Conservation (phyloP, 805 yeast genomes). For the Candida peoriensis region DNA sequence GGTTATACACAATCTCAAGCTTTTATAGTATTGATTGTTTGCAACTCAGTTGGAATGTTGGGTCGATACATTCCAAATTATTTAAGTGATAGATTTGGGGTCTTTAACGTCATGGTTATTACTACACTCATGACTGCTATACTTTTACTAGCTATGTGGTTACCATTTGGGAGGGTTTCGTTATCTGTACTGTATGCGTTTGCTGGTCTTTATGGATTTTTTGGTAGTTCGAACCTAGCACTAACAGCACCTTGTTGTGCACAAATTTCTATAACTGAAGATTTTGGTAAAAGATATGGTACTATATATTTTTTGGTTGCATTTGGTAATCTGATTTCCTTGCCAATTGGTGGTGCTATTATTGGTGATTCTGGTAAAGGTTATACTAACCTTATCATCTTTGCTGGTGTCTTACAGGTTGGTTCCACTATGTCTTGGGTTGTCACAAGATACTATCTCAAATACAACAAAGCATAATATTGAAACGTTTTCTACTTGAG, state of each 20-base stretch:
- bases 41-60: constrained; percentile 39
- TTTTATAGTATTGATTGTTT: constrained; percentile 31
- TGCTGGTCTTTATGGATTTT: constrained; percentile 51
- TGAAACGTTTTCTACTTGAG: no score
- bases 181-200: constrained; percentile 44
- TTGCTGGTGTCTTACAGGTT: constrained; percentile 21
- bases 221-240: constrained; percentile 56
- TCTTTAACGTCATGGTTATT: constrained; percentile 49
- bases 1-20: constrained; percentile 40
- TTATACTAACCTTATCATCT: constrained; percentile 39
- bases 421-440: constrained; percentile 11
- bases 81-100: constrained; percentile 49
- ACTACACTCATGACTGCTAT: constrained; percentile 43
- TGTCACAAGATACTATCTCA: constrained; percentile 12
- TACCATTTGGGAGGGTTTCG: constrained; percentile 50
- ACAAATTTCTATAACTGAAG: constrained; percentile 53
- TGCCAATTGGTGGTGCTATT: constrained; percentile 47
- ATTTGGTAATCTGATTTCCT: constrained; percentile 40
- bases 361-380: constrained; percentile 33
- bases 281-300: constrained; percentile 68
- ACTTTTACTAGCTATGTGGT: constrained; percentile 53
- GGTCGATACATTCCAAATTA: constrained; percentile 55
- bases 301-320: constrained; percentile 50
- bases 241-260: constrained; percentile 69
- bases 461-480: no score